A percentile compares a stretch with the other conserved stretches of the same genome.
phyloP scores from a whole-genome alignment of 805 yeast genomes.

The Wickerhamomyces mucosus region DNA sequence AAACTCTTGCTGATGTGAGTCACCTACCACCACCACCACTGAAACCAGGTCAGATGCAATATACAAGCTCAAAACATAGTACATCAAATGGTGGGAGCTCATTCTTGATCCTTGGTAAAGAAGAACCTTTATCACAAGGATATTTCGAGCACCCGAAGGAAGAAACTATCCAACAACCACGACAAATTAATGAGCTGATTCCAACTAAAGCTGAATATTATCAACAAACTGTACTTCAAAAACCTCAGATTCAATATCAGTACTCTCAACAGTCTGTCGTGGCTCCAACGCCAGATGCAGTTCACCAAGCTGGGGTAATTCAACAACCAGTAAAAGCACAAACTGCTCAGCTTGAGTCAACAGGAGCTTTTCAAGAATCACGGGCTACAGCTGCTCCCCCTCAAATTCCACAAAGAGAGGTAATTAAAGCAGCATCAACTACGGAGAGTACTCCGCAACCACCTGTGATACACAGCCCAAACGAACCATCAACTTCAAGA shows the following conservation, averaged over 20 bases:
- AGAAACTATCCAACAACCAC: slow-evolving; percentile 7
- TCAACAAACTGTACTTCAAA: background rate
- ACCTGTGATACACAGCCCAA: no score
- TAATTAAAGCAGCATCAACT: slow-evolving; percentile 2
- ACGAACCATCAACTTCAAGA: background rate
- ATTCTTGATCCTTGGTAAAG: no score
- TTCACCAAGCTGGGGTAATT: slow-evolving; percentile 4
- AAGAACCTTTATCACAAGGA: no score
- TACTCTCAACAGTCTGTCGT: slow-evolving; percentile 5
- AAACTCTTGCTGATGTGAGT: slow-evolving; percentile 9
- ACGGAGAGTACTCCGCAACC: no score
- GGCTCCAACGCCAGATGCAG: slow-evolving; percentile 4
- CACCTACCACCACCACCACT: slow-evolving; percentile 30
- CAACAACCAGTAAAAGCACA: slow-evolving; percentile 1
- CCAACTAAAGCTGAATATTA: no score
- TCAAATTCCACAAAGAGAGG: slow-evolving; percentile 6
- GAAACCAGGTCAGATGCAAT: slow-evolving; percentile 27
- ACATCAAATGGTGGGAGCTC: slow-evolving; percentile 9
- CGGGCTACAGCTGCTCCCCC: slow-evolving; percentile 2
- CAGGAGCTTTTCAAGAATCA: background rate
- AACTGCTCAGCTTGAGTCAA: slow-evolving; percentile 1
- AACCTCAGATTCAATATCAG: slow-evolving; percentile 2
- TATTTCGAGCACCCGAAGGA: slow-evolving; percentile 3
- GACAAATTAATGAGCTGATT: no score
- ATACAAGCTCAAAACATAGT: no score